These are phyloP conservation scores for Rhodotorula toruloides DNA, from an alignment of 768 basidiomycete species.

Conservation along the genomic window DNA sequence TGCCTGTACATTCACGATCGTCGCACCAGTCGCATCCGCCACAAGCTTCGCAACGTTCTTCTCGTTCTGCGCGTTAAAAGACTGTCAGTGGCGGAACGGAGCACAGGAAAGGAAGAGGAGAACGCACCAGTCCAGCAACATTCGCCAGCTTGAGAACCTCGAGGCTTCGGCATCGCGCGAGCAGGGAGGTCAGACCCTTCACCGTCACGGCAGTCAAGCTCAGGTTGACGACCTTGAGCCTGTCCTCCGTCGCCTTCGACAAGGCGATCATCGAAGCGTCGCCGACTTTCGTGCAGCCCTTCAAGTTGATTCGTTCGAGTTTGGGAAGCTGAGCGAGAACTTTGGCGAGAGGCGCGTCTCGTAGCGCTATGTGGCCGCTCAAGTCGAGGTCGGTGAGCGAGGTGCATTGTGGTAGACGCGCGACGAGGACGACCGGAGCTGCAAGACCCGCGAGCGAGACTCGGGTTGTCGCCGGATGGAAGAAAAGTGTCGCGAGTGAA, in stretches of 20 bases:
- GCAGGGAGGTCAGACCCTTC: conserved; percentile 30
- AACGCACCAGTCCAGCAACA: conserved; percentile 27
- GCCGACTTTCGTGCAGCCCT: conserved; percentile 38
- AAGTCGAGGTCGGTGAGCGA: conserved; percentile 34
- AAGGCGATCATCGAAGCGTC: conserved; percentile 33
- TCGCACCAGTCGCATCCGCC: conserved; percentile 13
- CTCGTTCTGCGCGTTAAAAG: conserved; percentile 18
- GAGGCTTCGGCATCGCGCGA: conserved; percentile 29
- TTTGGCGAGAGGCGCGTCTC: conserved; percentile 27
- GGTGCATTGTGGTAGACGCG: conserved; percentile 29
- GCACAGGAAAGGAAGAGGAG: no score
- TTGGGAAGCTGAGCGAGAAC: conserved; percentile 24
- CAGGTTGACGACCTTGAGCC: conserved; percentile 29
- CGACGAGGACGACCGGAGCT: conserved; percentile 29
- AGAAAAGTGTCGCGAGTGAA: conserved; percentile 26
- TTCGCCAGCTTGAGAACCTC: conserved; percentile 40
- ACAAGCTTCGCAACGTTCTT: conserved; percentile 20
- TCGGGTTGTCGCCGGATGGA: conserved; percentile 14
- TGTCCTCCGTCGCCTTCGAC: conserved; percentile 13
- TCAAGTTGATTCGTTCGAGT: conserved; percentile 34
- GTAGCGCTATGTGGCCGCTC: conserved; percentile 3
- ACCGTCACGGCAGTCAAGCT: conserved; percentile 36
- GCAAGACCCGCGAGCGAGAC: conserved; percentile 19
- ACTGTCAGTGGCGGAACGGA: not conserved
- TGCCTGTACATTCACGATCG: not conserved